These are phyloP conservation scores for Dillenia suffruticosa DNA, from an alignment of 164 flowering plant species.

Conservation along the genomic window DNA sequence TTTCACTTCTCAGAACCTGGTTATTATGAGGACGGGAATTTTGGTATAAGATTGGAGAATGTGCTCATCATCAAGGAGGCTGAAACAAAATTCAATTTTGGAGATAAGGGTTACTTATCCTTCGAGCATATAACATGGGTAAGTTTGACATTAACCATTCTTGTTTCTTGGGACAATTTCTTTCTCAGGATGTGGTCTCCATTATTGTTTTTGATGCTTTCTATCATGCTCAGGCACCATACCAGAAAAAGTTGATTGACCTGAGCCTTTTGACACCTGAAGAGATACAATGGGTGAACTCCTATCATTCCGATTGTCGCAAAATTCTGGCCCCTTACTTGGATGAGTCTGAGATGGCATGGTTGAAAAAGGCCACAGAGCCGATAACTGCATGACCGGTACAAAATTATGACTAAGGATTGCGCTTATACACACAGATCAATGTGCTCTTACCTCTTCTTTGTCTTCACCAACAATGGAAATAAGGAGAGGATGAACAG, in stretches of 20 bases:
- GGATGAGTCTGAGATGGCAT: slow-evolving; percentile 61
- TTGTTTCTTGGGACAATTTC: not conserved
- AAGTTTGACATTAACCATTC: slow-evolving; percentile 12
- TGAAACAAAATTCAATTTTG: slow-evolving; percentile 85
- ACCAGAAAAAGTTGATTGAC: slow-evolving; percentile 85
- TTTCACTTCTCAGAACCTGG: slow-evolving; percentile 80
- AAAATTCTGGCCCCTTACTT: slow-evolving; percentile 65
- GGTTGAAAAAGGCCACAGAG: slow-evolving; percentile 85
- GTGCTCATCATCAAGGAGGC: slow-evolving; percentile 86
- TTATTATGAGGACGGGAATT: slow-evolving; percentile 93
- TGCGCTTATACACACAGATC: too few relatives aligned
- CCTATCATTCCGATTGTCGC: slow-evolving; percentile 71
- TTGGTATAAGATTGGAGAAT: slow-evolving; percentile 96
- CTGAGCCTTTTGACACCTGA: slow-evolving; percentile 50
- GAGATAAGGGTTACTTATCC: slow-evolving; percentile 79
- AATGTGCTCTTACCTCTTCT: too few relatives aligned
- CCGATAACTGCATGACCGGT: slow-evolving; percentile 38
- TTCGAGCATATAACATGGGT: slow-evolving; percentile 99
- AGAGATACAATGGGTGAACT: slow-evolving; percentile 84
- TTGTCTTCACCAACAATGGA: too few relatives aligned
- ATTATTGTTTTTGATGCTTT: not conserved
- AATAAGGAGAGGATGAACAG: too few relatives aligned
- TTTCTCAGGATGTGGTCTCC: not conserved
- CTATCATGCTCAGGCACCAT: slow-evolving; percentile 71
- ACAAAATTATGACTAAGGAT: too few relatives aligned